phyloP scores from a whole-genome alignment of 306 rosid genomes.

The Casuarina equisetifolia region DNA sequence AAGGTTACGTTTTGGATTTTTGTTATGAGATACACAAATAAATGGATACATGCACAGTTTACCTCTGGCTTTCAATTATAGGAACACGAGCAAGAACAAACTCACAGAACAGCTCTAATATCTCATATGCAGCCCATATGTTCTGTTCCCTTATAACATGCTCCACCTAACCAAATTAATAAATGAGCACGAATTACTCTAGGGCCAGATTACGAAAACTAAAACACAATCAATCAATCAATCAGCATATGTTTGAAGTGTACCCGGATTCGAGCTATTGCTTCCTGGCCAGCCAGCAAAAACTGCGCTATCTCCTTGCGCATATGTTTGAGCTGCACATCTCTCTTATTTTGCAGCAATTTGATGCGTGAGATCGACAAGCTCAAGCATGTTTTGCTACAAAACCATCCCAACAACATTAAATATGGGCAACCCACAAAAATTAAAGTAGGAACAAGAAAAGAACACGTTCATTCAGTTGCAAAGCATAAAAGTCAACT shows the following conservation, averaged over 20 bases:
- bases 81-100: conserved; percentile 94
- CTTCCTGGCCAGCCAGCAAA: conserved; percentile 94
- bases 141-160: conserved; percentile 94
- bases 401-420: conserved; percentile 25
- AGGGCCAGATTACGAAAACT: background rate
- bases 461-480: conserved; percentile 2
- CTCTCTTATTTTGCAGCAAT: conserved; percentile 95
- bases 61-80: conserved; percentile 84
- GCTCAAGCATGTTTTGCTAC: conserved; percentile 85
- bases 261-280: conserved; percentile 95
- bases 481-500: background rate
- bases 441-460: background rate
- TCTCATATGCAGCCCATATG: conserved; percentile 88
- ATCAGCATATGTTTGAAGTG: conserved; percentile 25
- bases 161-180: conserved; percentile 69
- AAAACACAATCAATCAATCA: conserved; percentile 1
- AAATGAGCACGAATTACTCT: background rate
- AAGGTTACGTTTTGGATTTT: background rate
- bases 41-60: conserved; percentile 16
- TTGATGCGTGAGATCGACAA: conserved; percentile 87
- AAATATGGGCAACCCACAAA: conserved; percentile 12
- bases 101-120: conserved; percentile 93
- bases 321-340: conserved; percentile 80
- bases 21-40: too few species aligned
- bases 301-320: conserved; percentile 92